phyloP scores from a whole-genome alignment of 2,329 filamentous ascomycete genomes.

The Monilinia aucupariae region DNA sequence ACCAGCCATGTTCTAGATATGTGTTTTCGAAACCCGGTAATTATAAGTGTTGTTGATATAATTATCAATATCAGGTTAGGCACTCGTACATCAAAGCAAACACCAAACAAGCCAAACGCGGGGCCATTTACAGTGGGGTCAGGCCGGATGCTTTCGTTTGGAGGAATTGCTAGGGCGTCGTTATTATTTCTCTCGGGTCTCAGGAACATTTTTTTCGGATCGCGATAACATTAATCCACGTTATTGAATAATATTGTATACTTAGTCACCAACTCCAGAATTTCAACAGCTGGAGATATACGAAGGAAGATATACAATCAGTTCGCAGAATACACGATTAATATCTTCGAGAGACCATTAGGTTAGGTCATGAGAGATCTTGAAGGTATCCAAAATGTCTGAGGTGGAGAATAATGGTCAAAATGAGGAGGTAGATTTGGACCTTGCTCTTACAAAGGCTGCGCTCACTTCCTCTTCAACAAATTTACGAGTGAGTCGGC shows the following conservation, averaged over 20 bases:
- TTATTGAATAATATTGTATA: not conserved
- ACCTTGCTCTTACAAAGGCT: slow-evolving; percentile 45
- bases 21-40: not conserved
- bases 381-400: slow-evolving; percentile 42
- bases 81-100: slow-evolving; percentile 4
- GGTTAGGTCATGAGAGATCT: slow-evolving; percentile 33
- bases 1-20: slow-evolving; percentile 52
- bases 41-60: slow-evolving; percentile 5
- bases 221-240: slow-evolving; percentile 16
- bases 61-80: not conserved
- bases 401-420: slow-evolving; percentile 43
- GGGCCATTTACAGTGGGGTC: slow-evolving; percentile 16
- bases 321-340: not conserved
- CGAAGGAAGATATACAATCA: not conserved
- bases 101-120: slow-evolving; percentile 15
- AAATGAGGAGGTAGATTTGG: slow-evolving; percentile 44
- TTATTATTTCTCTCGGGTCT: slow-evolving; percentile 12
- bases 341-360: slow-evolving; percentile 7
- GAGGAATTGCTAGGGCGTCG: slow-evolving; percentile 11
- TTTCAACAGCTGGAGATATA: not conserved
- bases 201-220: slow-evolving; percentile 1
- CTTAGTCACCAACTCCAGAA: not conserved
- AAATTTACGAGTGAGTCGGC: slow-evolving; percentile 46
- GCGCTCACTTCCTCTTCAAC: slow-evolving; percentile 60
- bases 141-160: not conserved